Conservation (phyloP, 371 early-diverging fungal genomes). For the Spraguea lophii region DNA sequence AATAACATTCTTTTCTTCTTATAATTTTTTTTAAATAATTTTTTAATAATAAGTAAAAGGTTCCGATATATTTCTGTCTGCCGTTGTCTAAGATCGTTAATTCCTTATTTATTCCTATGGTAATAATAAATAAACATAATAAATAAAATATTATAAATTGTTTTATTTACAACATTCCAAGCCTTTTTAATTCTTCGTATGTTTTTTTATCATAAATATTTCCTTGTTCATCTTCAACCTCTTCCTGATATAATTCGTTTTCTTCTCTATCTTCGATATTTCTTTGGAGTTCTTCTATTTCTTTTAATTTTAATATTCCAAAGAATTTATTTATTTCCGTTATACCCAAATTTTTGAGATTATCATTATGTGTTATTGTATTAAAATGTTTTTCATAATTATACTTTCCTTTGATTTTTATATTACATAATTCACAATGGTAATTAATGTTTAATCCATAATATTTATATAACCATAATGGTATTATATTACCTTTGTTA, state of each 20-base stretch:
- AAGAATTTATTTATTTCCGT: slow-evolving; percentile 8
- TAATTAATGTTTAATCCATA: slow-evolving; percentile 80
- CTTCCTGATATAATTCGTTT: slow-evolving; percentile 62
- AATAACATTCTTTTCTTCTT: too few species aligned
- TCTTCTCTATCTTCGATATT: slow-evolving; percentile 49
- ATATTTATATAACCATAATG: slow-evolving; percentile 85
- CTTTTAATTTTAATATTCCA: slow-evolving; percentile 68
- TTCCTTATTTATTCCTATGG: too few species aligned
- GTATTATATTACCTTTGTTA: slow-evolving; percentile 74
- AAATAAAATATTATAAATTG: too few species aligned
- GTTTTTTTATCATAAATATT: slow-evolving; percentile 90
- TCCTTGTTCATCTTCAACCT: slow-evolving; percentile 79
- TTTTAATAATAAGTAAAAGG: too few species aligned
- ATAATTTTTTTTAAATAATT: too few species aligned
- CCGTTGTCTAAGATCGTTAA: too few species aligned
- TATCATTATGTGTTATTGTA: not conserved
- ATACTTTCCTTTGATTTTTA: slow-evolving; percentile 72
- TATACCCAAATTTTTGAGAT: not conserved
- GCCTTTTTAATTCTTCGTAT: slow-evolving; percentile 51
- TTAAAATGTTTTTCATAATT: slow-evolving; percentile 78
- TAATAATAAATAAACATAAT: too few species aligned
- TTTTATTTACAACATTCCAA: slow-evolving; percentile 19
- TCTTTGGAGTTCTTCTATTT: slow-evolving; percentile 58
- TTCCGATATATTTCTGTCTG: too few species aligned
- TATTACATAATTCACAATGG: slow-evolving; percentile 84